Evolutionary conservation across 805 yeast species (phyloP).

Genomic region (Saccharomycopsis amapae): DNA sequence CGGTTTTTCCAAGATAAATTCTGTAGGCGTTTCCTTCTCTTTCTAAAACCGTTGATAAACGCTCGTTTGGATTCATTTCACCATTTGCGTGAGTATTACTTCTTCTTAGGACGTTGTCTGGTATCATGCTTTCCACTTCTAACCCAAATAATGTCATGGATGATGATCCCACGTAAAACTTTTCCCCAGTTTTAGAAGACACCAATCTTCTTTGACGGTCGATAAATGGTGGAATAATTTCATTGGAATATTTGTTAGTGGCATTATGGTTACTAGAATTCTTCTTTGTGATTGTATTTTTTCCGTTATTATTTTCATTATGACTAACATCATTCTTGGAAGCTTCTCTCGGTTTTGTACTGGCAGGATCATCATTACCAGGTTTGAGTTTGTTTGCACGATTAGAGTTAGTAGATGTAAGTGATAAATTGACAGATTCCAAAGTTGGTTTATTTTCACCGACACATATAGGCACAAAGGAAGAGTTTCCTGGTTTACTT

Average conservation of each 20-base stretch:
- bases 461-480: background rate
- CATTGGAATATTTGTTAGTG: slow-evolving; percentile 28
- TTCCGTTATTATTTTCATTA: too few species aligned
- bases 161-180: slow-evolving; percentile 71
- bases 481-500: slow-evolving; percentile 28
- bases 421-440: background rate
- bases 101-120: slow-evolving; percentile 23
- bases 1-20: slow-evolving; percentile 60
- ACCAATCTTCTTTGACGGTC: slow-evolving; percentile 66
- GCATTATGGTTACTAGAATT: background rate
- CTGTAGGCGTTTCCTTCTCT: slow-evolving; percentile 73
- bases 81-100: slow-evolving; percentile 6
- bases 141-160: slow-evolving; percentile 78
- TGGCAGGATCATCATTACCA: too few species aligned
- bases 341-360: too few species aligned
- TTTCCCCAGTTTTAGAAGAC: slow-evolving; percentile 69
- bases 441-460: background rate
- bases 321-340: too few species aligned
- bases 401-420: background rate
- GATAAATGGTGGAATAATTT: slow-evolving; percentile 62
- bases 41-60: slow-evolving; percentile 45
- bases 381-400: too few species aligned
- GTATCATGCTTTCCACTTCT: slow-evolving; percentile 63
- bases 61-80: slow-evolving; percentile 30
- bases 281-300: background rate